Base-by-base conservation (phyloP, 2,329 filamentous ascomycete species). In the Trichoderma polysporum region DNA sequence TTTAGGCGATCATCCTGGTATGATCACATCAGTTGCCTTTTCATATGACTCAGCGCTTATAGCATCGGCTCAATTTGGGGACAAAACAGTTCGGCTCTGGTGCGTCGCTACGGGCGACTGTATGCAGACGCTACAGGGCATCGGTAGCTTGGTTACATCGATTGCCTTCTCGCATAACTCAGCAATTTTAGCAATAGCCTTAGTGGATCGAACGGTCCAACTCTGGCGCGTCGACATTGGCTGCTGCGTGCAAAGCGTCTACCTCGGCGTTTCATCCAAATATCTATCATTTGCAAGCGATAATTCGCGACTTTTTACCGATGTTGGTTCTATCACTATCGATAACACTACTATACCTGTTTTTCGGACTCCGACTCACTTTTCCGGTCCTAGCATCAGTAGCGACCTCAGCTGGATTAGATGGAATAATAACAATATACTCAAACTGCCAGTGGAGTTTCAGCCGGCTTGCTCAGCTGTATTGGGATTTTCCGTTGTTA, bases 91-190 rank as follows among this genome's bases (percentile, higher is more conserved):
- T 25, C 3, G 13, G 2, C 12, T 49, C 5, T 15, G 3, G 19
- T 2, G 19, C 10, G 22, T 49, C 5, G 45, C 19, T 1, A 25
- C 45, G 12, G 45, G 22, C 10, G 13, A 19, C 1, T 1, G 22
- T 7, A 19, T 49, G 2, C 45, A 49, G 19, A 49, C 22, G 4
- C 7, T 49, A 27, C 3, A 5, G 8, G 22, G 13, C 45, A 25
- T 25, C 0, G 0, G 2, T 0, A 27, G n/a, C 10, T 1, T 0
- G 12, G 13, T 49, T 15, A 15, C 45, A 4, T 7, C 45, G 6
- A 3, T 49, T 1, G 19, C 19, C 5, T 49, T 49, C 45, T 49
- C 45, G 13, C 22, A 15, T 0, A 19, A 49, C 45, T 49, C 45
- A 15, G 8, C 39, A 19, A 17, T 41, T 1, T 6, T 41, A 9